Percentiles rank a stretch among this genome's conserved stretches.
Conservation (phyloP, 495 filamentous ascomycete species). For the Aspergillus nidulans region DNA sequence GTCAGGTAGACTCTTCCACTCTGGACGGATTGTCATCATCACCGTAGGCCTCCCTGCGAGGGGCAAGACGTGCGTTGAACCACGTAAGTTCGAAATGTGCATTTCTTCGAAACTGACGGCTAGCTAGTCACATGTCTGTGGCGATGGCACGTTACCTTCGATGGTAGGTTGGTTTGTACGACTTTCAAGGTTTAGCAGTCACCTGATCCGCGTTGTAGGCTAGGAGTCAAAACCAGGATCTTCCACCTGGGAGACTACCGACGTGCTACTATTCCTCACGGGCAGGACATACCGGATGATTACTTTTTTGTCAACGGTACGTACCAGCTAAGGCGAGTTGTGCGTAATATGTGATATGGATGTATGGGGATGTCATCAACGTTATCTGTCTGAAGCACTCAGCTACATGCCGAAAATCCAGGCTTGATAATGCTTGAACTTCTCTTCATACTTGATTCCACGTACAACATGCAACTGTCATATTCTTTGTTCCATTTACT, state of each 20-base stretch:
- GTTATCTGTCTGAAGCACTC: neutral
- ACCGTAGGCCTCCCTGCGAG: constrained; percentile 94
- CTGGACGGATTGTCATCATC: constrained; percentile 92
- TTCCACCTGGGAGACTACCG: constrained; percentile 98
- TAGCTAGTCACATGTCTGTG: constrained; percentile 80
- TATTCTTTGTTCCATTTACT: neutral
- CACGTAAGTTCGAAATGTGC: neutral
- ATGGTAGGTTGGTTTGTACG: constrained; percentile 56
- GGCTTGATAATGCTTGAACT: neutral
- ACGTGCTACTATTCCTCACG: constrained; percentile 79
- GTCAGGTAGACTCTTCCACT: constrained; percentile 94
- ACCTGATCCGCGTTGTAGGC: constrained; percentile 49
- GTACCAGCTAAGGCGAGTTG: neutral
- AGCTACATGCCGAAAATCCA: neutral
- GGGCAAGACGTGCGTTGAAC: constrained; percentile 78
- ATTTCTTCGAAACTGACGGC: constrained; percentile 10
- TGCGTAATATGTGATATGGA: neutral
- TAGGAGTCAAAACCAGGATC: constrained; percentile 95
- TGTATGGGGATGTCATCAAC: neutral
- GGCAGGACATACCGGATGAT: constrained; percentile 87
- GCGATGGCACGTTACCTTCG: constrained; percentile 90
- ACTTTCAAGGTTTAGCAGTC: neutral
- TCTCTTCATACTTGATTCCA: neutral
- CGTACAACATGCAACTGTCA: no score
- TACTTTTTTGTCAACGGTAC: constrained; percentile 92